Evolutionary conservation across 2,329 filamentous ascomycete species (phyloP).

Genomic region (Sporothrix schenckii): DNA sequence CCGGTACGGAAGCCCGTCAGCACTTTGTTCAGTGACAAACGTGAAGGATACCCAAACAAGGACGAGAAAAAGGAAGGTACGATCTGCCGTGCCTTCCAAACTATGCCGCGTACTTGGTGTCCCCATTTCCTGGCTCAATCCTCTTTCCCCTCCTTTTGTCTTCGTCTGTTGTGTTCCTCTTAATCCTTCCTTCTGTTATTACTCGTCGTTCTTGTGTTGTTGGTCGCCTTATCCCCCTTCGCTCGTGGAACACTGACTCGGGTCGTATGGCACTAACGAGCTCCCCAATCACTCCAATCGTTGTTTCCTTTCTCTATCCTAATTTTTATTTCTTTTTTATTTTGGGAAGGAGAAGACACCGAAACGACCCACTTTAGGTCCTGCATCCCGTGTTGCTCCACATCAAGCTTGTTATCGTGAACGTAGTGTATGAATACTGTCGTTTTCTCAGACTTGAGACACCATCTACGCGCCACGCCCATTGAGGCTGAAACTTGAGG

Average conservation of each 20-base stretch:
- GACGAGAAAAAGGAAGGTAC: no score
- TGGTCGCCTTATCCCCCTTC: not conserved
- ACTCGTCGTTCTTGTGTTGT: not conserved
- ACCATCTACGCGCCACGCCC: constrained; percentile 18
- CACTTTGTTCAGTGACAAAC: constrained; percentile 17
- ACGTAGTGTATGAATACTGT: not conserved
- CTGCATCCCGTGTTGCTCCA: constrained; percentile 16
- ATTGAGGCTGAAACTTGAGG: constrained; percentile 24
- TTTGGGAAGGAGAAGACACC: not conserved
- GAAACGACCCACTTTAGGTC: constrained; percentile 16
- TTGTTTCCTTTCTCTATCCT: not conserved
- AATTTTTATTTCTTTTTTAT: no score
- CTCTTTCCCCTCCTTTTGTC: not conserved
- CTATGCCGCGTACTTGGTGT: not conserved
- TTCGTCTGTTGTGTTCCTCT: constrained; percentile 14
- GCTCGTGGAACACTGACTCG: constrained; percentile 18
- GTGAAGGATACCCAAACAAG: not conserved
- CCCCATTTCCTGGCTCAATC: not conserved
- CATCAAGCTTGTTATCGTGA: constrained; percentile 3
- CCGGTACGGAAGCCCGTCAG: not conserved
- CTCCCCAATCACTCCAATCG: not conserved
- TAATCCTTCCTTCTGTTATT: not conserved
- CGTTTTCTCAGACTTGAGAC: constrained; percentile 12
- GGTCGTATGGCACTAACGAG: not conserved
- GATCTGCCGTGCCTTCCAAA: not conserved